Base-by-base conservation (phyloP, 2,329 filamentous ascomycete species). In the Phyllosticta citribraziliensis region DNA sequence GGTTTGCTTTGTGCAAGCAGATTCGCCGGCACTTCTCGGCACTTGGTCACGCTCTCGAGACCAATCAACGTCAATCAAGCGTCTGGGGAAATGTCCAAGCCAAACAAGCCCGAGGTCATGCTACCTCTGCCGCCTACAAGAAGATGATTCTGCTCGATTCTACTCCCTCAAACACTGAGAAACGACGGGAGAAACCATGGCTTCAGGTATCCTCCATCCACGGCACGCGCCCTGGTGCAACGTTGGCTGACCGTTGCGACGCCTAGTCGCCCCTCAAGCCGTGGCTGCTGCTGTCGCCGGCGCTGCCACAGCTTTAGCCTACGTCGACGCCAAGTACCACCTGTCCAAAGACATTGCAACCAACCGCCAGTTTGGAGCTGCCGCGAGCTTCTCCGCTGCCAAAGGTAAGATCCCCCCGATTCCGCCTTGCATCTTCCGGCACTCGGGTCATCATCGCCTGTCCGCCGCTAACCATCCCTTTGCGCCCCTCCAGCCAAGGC, bases 301-400 rank as follows among this genome's bases (percentile, higher is more conserved):
- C 55, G 67, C 67, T 11, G 68, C 68, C 8, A 75, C 76, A 12
- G 75, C 76, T 17, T 80, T 82, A 50, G 78, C 80, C 12, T 89
- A 89, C 66, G 74, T 88, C 55, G 83, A 91, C 68, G 88, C 84
- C 60, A 89, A 88, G 75, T 85, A 82, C 66, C 84, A 88, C 70
- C 69, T 91, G 58, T 70, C 74, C 52, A 83, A 88, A 67, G 88
- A 92, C 70, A 65, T 61, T 4, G 12, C 24, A 14, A 22, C 30
- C 59, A 52, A 40, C 30, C 50, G 59, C 27, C 19, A 19, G 19
- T 9, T 57, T 22, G 24, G 17, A 3, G 47, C 30, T n/a, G 59
- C 55, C 6, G n/a, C 27, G 3, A n/a, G 14, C 27, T 14, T 52
- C n/a, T 61, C 56, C 22, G 35, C 55, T 22, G 30, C 47, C n/a